Base-by-base conservation (phyloP, 768 basidiomycete genomes). In the Tylopilus sp. region DNA sequence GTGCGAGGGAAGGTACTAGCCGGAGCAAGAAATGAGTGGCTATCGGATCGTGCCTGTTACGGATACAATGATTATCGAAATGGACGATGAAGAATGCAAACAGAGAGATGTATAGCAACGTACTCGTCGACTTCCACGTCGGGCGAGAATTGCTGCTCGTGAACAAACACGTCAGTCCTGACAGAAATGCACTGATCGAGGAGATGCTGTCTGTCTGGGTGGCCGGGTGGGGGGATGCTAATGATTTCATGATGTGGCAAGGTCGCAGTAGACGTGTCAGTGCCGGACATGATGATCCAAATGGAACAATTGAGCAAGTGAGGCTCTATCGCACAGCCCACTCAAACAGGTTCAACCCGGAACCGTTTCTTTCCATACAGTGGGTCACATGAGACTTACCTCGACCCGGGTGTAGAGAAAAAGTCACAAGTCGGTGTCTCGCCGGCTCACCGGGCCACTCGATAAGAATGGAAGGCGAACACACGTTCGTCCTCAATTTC, bases 51-150 rank as follows among this genome's bases (percentile, higher is more conserved):
- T 75, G 70, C 35, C 87, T 91, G 65, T 25, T 28, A 43, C 18
- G 38, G 20, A 39, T 6, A 35, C 10, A 48, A 51, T 47, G 52
- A 48, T 46, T 20, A 47, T 42, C 22, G 51, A 44, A 39, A 55
- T 51, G 42, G 38, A 51, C 40, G 47, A 35, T 35, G 41, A 56
- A 28, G 35, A 39, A 31, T 31, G 31, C 31, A 31, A 13, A 31
- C 31, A 13, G 31, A 15, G 30, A 49, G 55, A 57, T 13, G 53
- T 50, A 46, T 35, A 9, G 18, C 11, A 39, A 69, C 71, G 57
- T 49, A 87, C 89, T 80, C 76, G 69, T 93, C 91, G 58, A 86
- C 74, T 69, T 94, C 91, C 8, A 73, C 75, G 44, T 90, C 87
- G 20, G 86, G 70, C 40, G 87, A 77, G 61, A 91, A 93, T 36